Evolutionary conservation across 306 rosid genomes (phyloP).

Genomic region (Canavalia ensiformis): DNA sequence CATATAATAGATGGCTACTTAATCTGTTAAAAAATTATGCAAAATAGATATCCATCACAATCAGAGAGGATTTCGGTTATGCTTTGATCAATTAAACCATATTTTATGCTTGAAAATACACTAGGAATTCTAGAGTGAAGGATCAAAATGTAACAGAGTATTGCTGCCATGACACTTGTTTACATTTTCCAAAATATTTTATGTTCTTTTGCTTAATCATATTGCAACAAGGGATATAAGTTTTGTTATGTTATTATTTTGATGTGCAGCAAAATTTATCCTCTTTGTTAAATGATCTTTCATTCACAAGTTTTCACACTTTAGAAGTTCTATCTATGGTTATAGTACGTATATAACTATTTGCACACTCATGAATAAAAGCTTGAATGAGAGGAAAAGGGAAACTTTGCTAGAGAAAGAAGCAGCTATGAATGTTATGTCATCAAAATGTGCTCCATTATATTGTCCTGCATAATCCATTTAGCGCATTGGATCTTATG

Average conservation of each 20-base stretch:
- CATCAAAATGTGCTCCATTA: constrained; percentile 42
- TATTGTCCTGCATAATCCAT: constrained; percentile 50
- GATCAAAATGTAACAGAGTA: not conserved
- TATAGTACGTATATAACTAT: not conserved
- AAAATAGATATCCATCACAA: not conserved
- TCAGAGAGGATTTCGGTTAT: not conserved
- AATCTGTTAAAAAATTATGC: not conserved
- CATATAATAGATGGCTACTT: not conserved
- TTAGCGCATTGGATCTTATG: constrained; percentile 45
- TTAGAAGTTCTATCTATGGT: not conserved
- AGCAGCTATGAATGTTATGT: constrained; percentile 26
- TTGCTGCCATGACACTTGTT: not conserved
- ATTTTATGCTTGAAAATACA: not conserved
- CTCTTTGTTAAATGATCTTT: constrained; percentile 5
- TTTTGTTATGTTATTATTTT: not conserved
- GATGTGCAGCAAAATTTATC: not conserved
- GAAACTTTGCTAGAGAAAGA: constrained; percentile 22
- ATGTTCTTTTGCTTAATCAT: not conserved
- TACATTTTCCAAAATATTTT: not conserved
- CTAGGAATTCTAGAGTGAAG: not conserved
- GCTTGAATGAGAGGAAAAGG: constrained; percentile 30
- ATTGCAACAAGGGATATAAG: not conserved
- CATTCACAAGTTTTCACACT: not conserved
- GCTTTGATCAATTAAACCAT: not conserved
- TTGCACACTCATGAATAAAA: constrained; percentile 22